Conservation (phyloP, 495 filamentous ascomycete species). For the Chlorociboria aeruginascens region DNA sequence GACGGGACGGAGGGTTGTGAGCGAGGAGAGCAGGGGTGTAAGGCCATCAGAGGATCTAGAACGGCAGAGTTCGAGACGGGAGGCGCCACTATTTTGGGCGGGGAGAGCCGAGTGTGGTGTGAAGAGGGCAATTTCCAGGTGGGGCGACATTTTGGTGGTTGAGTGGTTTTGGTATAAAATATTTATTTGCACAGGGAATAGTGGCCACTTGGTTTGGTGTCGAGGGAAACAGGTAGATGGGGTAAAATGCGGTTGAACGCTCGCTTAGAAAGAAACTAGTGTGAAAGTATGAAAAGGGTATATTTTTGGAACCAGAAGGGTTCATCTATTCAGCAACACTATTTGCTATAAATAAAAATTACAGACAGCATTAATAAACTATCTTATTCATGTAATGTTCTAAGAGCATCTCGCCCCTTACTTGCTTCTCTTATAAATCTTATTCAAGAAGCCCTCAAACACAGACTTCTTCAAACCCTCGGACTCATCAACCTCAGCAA, state of each 20-base stretch:
- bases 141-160: not conserved
- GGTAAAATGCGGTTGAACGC: no score
- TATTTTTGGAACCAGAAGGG: no score
- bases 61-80: constrained; percentile 36
- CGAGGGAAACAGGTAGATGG: no score
- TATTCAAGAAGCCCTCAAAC: constrained; percentile 80
- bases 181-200: no score
- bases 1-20: constrained; percentile 13
- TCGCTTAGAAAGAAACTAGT: no score
- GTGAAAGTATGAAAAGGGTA: no score
- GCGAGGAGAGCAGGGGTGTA: constrained; percentile 5
- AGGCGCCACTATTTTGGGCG: constrained; percentile 29
- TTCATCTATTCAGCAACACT: no score
- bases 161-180: not conserved
- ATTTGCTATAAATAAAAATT: not conserved
- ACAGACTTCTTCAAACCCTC: constrained; percentile 80
- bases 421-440: constrained; percentile 97
- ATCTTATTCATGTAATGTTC: not conserved
- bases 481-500: constrained; percentile 68
- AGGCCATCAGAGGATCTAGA: constrained; percentile 4
- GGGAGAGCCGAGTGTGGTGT: constrained; percentile 27
- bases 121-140: constrained; percentile 40
- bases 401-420: constrained; percentile 24
- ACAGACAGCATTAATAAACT: not conserved
- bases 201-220: no score